Conservation (phyloP, 2,329 filamentous ascomycete species). For the Sporothrix brunneoviolacea region DNA sequence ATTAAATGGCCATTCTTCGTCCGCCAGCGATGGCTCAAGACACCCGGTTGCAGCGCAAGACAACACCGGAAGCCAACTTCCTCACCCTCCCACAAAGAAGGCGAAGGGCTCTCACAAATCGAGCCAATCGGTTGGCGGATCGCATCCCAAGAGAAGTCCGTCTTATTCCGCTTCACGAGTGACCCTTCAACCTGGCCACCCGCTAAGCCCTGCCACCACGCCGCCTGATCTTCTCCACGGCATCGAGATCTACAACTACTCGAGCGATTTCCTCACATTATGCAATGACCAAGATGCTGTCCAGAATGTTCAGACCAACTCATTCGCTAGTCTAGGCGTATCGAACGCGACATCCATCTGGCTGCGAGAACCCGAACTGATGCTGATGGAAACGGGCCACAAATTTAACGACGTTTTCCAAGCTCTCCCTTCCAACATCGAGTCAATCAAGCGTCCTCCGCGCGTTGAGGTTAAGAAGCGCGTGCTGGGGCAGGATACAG, state of each 20-base stretch:
- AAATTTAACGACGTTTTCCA: conserved; percentile 64
- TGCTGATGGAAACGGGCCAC: conserved; percentile 62
- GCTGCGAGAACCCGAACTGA: conserved; percentile 65
- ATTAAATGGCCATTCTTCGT: conserved; percentile 57
- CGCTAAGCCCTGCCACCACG: conserved; percentile 70
- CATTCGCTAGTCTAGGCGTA: conserved; percentile 68
- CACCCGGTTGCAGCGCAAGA: conserved; percentile 22
- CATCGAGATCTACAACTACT: conserved; percentile 62
- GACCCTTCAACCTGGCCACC: conserved; percentile 40
- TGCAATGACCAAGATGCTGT: conserved; percentile 56
- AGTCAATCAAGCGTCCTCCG: conserved; percentile 37
- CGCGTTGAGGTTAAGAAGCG: conserved; percentile 48
- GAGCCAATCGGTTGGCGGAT: conserved; percentile 68
- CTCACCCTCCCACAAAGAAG: conserved; percentile 63
- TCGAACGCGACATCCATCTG: conserved; percentile 70
- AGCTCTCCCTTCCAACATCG: conserved; percentile 36
- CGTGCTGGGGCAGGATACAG: conserved; percentile 38
- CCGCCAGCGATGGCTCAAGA: conserved; percentile 50
- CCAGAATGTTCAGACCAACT: conserved; percentile 61
- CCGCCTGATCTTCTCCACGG: conserved; percentile 60
- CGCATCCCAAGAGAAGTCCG: conserved; percentile 58
- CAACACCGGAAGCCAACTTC: conserved; percentile 33
- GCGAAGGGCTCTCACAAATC: conserved; percentile 74
- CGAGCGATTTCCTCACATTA: conserved; percentile 66
- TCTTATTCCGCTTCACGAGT: conserved; percentile 55